A percentile compares a stretch with the other conserved stretches of the same genome.
Conservation (phyloP, 306 rosid species). For the Cicer yamashitae region DNA sequence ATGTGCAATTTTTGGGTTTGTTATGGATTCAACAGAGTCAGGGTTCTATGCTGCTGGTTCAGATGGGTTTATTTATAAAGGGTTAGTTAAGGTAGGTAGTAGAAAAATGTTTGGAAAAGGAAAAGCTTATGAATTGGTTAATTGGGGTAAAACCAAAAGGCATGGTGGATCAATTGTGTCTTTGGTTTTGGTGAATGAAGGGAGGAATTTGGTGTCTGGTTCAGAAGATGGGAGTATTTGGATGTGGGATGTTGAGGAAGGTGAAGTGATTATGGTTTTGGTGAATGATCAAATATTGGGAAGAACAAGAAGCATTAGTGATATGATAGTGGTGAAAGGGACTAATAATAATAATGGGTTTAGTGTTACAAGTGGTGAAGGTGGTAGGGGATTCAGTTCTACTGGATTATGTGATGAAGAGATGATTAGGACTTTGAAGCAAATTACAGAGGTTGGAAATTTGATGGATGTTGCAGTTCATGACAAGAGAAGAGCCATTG, state of each 20-base stretch:
- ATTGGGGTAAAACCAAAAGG: conserved; percentile 34
- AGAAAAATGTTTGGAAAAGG: neutral
- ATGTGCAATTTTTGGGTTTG: conserved; percentile 55
- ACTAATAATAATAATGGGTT: neutral
- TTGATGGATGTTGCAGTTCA: conserved; percentile 26
- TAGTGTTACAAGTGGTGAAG: neutral
- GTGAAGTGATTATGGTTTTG: conserved; percentile 54
- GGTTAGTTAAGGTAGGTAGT: conserved; percentile 29
- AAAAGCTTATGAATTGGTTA: conserved; percentile 33
- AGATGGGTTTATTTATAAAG: conserved; percentile 68
- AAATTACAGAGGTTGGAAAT: conserved; percentile 50
- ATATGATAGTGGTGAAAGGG: conserved; percentile 55
- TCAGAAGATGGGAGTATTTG: conserved; percentile 74
- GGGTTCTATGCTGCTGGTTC: conserved; percentile 67
- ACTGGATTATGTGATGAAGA: conserved; percentile 38
- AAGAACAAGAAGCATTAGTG: conserved; percentile 51
- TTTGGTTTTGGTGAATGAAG: conserved; percentile 54
- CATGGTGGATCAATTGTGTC: conserved; percentile 58
- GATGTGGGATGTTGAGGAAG: conserved; percentile 58
- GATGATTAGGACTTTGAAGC: conserved; percentile 40
- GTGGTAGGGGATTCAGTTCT: neutral
- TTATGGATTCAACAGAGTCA: conserved; percentile 48
- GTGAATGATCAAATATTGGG: conserved; percentile 43
- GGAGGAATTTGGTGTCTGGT: conserved; percentile 65
- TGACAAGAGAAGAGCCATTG: conserved; percentile 64